Evolutionary conservation across 1,139 yeast species (phyloP), one percentile per base, ranked within the genome.

Genomic region (Geotrichum fermentans): DNA sequence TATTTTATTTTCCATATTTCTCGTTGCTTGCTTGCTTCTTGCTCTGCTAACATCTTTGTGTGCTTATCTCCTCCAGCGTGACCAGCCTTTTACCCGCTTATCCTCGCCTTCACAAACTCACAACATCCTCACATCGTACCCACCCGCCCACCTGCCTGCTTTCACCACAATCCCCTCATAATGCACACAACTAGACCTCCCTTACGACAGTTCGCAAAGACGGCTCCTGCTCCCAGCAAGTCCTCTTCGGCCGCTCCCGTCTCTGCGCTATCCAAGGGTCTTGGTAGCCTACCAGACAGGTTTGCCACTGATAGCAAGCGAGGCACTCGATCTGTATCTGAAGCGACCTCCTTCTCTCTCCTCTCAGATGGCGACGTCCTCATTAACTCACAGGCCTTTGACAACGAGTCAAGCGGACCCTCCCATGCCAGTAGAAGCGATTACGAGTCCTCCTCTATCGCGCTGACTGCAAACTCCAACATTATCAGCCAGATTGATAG

Each of bases 321-420:
- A n/a, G 14, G 11, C 22, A 17, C 26, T 11, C 6, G 34, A 10
- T 8, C 18, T 16, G 34, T 6, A 20, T 30, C 43, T 4, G 13
- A 16, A 4, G 7, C 34, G 20, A 29, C 24, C 7, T 7, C 43
- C 8, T 3, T 13, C 24, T 29, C 36, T 7, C 10, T 4, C 24
- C 17, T 40, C 11, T 29, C 35, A 14, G 49, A 40, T 16, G n/a
- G n/a, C n/a, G 30, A 42, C 18, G 49, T 45, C n/a, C 41, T 45
- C 41, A 30, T 45, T 16, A 45, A 45, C 45, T 40, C 44, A 3
- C 49, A 40, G 16, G 33, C 30, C 1, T 37, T 45, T 14, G 49
- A 45, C 20, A 36, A 14, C 28, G 20, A 37, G 11, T 37, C 40
- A 11, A n/a, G 16, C 3, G 17, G 34, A 7, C 7, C 34, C 17